Base-by-base conservation (phyloP, 371 early-diverging fungal species). In the Apophysomyces trapeziformis region DNA sequence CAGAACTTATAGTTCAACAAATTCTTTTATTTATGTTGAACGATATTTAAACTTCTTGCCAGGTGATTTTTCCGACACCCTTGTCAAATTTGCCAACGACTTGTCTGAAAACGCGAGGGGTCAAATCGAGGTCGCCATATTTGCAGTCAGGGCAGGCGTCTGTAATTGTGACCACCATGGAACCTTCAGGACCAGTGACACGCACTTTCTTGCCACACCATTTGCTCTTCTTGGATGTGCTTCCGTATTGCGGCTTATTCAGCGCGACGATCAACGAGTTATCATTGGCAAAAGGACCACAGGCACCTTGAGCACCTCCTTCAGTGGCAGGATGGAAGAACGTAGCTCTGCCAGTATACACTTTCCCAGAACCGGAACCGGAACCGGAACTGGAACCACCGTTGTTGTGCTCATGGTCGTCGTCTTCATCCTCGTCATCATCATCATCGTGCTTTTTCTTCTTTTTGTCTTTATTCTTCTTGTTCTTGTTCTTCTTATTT, bases 201-300 rank as follows among this genome's bases (percentile, higher is more conserved):
- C 45, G 39, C 16, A 72, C 45, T 38, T 72, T 65, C 43, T 72
- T 72, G 35, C 66, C 66, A 26, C 72, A 72, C 68, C 68, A 72
- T 45, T 58, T 54, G 64, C 72, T 72, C 60, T 65, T 65, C 2
- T 35, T 44, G 38, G 44, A 50, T 65, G 63, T 68, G 57, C 63
- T 64, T 38, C 72, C 72, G 47, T 72, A 72, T 45, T 72, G 72
- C 18, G 65, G 58, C 13, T 41, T 35, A 44, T 73, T 73, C 45
- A 74, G 41, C 59, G 74, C 74, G 32, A 68, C 74, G 35, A 74
- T 74, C 43, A 60, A 47, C 7, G 74, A 74, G 14, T 64, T 45
- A 21, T 43, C 32, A 44, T 64, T 54, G 60, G 67, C 74, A 39
- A 68, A 43, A n/a, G 63, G 65, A 56, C 74, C 74, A 39, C 74